Evolutionary conservation across 2,329 filamentous ascomycete genomes (phyloP).

Genomic region (Proliferodiscus dingleyae): DNA sequence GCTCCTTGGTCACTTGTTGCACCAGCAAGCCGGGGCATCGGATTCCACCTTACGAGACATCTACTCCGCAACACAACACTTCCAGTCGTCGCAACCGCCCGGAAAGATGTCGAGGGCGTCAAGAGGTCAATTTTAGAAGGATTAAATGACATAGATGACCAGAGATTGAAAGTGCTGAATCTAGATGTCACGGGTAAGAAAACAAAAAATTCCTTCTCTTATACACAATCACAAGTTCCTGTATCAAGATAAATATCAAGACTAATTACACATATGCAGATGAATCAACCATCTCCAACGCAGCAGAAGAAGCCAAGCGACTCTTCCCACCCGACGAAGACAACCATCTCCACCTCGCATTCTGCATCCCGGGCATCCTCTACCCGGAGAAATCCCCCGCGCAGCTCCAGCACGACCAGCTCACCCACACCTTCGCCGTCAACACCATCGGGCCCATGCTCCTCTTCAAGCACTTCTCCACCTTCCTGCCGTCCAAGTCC

Average conservation of each 20-base stretch:
- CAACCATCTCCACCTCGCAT: conserved; percentile 63
- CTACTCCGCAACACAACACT: conserved; percentile 52
- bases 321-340: conserved; percentile 46
- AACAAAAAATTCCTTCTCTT: too few species aligned
- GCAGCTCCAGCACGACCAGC: conserved; percentile 56
- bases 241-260: background rate
- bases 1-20: conserved; percentile 40
- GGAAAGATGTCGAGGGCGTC: conserved; percentile 46
- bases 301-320: conserved; percentile 44
- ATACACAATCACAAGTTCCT: background rate
- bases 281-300: conserved; percentile 57
- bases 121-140: conserved; percentile 46
- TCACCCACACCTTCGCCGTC: conserved; percentile 65
- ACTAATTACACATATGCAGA: too few species aligned
- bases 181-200: conserved; percentile 58
- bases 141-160: conserved; percentile 38
- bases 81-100: conserved; percentile 56
- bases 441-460: conserved; percentile 73
- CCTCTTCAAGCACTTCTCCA: conserved; percentile 69
- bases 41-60: conserved; percentile 54
- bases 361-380: conserved; percentile 67
- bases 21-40: conserved; percentile 60
- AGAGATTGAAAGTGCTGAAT: conserved; percentile 46
- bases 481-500: conserved; percentile 71
- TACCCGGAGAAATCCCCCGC: conserved; percentile 65